phyloP scores from a whole-genome alignment of 331 rosid species.

The Malus hybrid region DNA sequence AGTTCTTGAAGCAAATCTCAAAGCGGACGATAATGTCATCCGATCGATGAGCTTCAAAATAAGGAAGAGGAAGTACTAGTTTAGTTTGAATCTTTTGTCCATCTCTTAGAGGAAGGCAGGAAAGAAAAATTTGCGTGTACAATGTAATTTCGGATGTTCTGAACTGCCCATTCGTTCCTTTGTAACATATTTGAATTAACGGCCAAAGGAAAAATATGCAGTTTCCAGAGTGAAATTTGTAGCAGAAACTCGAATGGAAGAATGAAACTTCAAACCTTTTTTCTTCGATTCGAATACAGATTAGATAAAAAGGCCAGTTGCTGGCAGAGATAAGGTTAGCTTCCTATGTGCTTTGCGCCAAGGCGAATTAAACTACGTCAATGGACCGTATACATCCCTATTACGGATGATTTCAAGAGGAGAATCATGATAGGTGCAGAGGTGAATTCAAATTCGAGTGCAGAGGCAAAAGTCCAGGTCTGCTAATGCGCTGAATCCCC shows the following conservation, averaged over 20 bases:
- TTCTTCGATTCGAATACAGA: too few relatives aligned
- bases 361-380: too few relatives aligned
- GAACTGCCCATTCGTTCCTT: constrained; percentile 1
- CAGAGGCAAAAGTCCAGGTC: too few relatives aligned
- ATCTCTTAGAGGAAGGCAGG: constrained; percentile 11
- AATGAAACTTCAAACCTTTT: too few relatives aligned
- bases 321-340: too few relatives aligned
- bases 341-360: too few relatives aligned
- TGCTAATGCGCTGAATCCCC: not conserved
- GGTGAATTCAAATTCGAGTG: too few relatives aligned
- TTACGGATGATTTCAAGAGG: too few relatives aligned
- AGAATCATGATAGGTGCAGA: too few relatives aligned
- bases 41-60: constrained; percentile 67
- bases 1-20: constrained; percentile 42
- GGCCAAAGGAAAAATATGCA: not conserved
- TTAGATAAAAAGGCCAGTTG: too few relatives aligned
- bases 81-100: constrained; percentile 10
- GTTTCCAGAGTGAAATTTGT: not conserved
- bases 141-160: not conserved
- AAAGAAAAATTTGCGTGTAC: constrained; percentile 3
- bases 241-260: too few relatives aligned
- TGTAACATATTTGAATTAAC: constrained; percentile 17
- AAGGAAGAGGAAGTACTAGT: constrained; percentile 66
- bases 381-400: too few relatives aligned
- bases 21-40: constrained; percentile 58